A percentile compares a stretch with the other conserved stretches of the same genome.
Evolutionary conservation across 768 basidiomycete genomes (phyloP).

Genomic region (Dacryopinax spathularia): DNA sequence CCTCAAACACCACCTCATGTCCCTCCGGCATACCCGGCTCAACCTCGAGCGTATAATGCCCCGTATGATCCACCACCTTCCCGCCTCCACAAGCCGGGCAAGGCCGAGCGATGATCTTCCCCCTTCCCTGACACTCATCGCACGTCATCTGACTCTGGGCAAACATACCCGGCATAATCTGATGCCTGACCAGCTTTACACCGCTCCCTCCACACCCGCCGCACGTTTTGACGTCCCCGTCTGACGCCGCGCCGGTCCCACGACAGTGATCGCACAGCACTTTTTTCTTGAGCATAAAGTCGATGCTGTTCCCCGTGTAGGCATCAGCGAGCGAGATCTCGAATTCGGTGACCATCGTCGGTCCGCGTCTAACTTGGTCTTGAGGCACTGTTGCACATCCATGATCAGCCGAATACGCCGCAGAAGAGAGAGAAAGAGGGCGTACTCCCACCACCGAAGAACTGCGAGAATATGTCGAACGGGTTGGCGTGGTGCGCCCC

Average conservation of each 20-base stretch:
- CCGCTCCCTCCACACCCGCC: slow-evolving; percentile 71
- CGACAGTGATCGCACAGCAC: slow-evolving; percentile 95
- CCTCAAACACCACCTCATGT: slow-evolving; percentile 82
- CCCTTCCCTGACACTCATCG: slow-evolving; percentile 70
- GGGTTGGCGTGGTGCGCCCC: slow-evolving; percentile 56
- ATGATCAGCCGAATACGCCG: neutral
- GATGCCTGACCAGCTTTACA: slow-evolving; percentile 72
- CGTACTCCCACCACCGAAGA: slow-evolving; percentile 76
- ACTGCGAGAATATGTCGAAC: slow-evolving; percentile 84
- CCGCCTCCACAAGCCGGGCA: slow-evolving; percentile 74
- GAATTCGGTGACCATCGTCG: slow-evolving; percentile 62
- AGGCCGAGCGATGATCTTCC: slow-evolving; percentile 55
- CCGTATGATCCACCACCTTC: slow-evolving; percentile 69
- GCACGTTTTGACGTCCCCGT: slow-evolving; percentile 78
- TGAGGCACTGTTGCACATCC: slow-evolving; percentile 17
- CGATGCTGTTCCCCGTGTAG: neutral
- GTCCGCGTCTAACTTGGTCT: slow-evolving; percentile 60
- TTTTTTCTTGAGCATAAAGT: slow-evolving; percentile 88
- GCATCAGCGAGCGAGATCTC: slow-evolving; percentile 74
- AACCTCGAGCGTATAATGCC: slow-evolving; percentile 74
- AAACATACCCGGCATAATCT: slow-evolving; percentile 95
- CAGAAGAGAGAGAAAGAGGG: slow-evolving; percentile 12
- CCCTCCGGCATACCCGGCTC: slow-evolving; percentile 84
- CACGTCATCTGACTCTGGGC: slow-evolving; percentile 75
- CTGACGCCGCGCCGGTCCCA: slow-evolving; percentile 85